Conservation (phyloP, 139 green algal species). For the Raphidocelis subcapitata region DNA sequence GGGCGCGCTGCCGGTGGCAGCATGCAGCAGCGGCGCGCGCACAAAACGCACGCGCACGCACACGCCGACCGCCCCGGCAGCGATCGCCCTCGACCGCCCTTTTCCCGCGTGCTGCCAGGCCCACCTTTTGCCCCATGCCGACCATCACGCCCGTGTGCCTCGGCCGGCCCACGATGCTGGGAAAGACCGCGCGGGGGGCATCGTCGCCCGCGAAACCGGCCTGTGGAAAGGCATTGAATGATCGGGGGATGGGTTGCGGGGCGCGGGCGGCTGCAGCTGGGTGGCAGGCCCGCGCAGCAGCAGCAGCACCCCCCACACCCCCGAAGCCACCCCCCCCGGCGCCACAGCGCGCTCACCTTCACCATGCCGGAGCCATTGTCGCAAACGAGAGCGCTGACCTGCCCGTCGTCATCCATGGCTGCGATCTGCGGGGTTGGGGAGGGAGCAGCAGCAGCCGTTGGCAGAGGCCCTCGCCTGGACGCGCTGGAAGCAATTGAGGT, state of each 20-base stretch:
- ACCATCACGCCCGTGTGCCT: slow-evolving; percentile 95
- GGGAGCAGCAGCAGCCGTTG: background rate
- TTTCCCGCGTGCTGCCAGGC: no score
- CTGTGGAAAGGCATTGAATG: slow-evolving; percentile 5
- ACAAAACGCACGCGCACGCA: no score
- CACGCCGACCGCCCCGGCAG: no score
- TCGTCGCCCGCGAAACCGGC: slow-evolving; percentile 97
- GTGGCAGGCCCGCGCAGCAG: no score
- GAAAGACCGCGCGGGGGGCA: slow-evolving; percentile 94
- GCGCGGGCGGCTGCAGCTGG: background rate
- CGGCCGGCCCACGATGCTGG: slow-evolving; percentile 95
- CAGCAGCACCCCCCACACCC: no score
- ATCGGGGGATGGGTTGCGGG: no score
- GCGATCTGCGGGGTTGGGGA: background rate
- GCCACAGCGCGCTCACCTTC: slow-evolving; percentile 57
- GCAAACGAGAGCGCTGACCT: slow-evolving; percentile 93
- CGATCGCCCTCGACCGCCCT: no score
- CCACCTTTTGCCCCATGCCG: slow-evolving; percentile 73
- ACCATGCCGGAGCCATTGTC: slow-evolving; percentile 99
- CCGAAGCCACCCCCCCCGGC: no score
- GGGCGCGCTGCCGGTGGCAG: no score
- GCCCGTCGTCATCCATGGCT: slow-evolving; percentile 79
- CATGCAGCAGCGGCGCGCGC: no score
- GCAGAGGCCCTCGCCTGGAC: background rate
- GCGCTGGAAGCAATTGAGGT: background rate